These are phyloP conservation scores for Cryptosporidium muris DNA, from an alignment of 169 alveolate genomes.

Conservation along the genomic window DNA sequence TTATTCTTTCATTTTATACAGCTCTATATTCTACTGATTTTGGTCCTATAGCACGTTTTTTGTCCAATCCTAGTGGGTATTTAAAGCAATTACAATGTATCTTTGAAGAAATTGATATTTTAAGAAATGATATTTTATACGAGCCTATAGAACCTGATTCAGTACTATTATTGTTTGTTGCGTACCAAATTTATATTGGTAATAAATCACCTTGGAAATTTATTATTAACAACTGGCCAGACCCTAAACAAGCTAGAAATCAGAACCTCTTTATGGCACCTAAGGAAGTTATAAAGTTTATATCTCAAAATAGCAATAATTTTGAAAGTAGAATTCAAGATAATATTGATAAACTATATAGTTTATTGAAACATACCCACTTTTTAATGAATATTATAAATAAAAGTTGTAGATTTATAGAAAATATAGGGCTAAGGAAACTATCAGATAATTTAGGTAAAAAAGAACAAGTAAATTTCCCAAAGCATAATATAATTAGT, in stretches of 20 bases:
- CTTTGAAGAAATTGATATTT: not conserved
- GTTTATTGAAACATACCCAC: slow-evolving; percentile 25
- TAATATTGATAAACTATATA: slow-evolving; percentile 49
- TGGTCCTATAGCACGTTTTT: slow-evolving; percentile 55
- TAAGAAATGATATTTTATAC: not conserved
- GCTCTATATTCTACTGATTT: slow-evolving; percentile 52
- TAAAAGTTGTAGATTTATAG: no score
- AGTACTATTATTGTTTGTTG: slow-evolving; percentile 16
- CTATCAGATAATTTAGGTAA: slow-evolving; percentile 13
- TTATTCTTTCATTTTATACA: slow-evolving; percentile 17
- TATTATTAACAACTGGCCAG: slow-evolving; percentile 37
- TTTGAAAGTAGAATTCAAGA: slow-evolving; percentile 9
- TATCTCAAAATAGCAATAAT: slow-evolving; percentile 54
- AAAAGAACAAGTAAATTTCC: not conserved
- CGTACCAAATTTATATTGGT: slow-evolving; percentile 34
- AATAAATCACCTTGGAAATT: slow-evolving; percentile 52
- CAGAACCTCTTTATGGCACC: slow-evolving; percentile 69
- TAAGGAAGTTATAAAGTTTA: slow-evolving; percentile 51
- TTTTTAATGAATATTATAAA: slow-evolving; percentile 6
- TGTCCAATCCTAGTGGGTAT: slow-evolving; percentile 51
- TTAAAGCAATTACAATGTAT: slow-evolving; percentile 18
- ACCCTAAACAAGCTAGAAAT: slow-evolving; percentile 36
- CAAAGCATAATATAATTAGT: not conserved
- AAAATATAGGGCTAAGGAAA: not conserved
- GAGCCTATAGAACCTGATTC: slow-evolving; percentile 55